These are phyloP conservation scores for Cadophora malorum DNA, from an alignment of 2,329 filamentous ascomycete genomes.

Conservation along the genomic window DNA sequence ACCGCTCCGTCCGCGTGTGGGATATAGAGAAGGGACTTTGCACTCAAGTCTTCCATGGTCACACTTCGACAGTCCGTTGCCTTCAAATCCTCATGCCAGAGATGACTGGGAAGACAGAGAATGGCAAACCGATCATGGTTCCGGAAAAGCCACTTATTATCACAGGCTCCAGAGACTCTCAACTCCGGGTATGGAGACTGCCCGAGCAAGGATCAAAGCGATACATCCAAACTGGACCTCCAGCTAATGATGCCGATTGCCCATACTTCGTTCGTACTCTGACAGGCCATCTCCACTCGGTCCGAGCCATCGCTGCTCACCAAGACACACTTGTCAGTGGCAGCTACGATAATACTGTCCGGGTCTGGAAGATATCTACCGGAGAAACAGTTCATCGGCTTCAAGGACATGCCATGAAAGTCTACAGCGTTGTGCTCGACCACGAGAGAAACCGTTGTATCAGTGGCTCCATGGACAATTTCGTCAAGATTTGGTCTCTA, in stretches of 20 bases:
- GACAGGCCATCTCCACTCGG: constrained; percentile 87
- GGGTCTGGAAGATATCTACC: constrained; percentile 97
- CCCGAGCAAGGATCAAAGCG: constrained; percentile 78
- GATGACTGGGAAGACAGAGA: constrained; percentile 71
- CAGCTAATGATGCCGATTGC: constrained; percentile 78
- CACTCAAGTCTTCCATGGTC: constrained; percentile 95
- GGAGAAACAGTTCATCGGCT: constrained; percentile 86
- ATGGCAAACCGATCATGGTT: constrained; percentile 83
- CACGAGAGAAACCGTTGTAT: constrained; percentile 93
- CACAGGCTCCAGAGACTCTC: constrained; percentile 94
- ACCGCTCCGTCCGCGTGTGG: constrained; percentile 98
- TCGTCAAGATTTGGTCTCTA: constrained; percentile 97
- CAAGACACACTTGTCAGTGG: constrained; percentile 96
- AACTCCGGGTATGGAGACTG: constrained; percentile 91
- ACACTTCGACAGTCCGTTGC: constrained; percentile 96
- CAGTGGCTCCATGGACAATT: constrained; percentile 96
- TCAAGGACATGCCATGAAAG: constrained; percentile 87
- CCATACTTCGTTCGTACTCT: constrained; percentile 93
- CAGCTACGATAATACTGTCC: constrained; percentile 93
- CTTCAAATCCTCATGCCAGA: constrained; percentile 92
- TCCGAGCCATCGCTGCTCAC: constrained; percentile 93
- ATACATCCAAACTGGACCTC: constrained; percentile 80
- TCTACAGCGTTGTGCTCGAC: constrained; percentile 96
- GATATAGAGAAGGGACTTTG: constrained; percentile 93
- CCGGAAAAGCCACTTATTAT: constrained; percentile 96